Evolutionary conservation across 2,329 filamentous ascomycete species (phyloP), one percentile per base, ranked within the genome.

Genomic region (Beauveria brongniartii): DNA sequence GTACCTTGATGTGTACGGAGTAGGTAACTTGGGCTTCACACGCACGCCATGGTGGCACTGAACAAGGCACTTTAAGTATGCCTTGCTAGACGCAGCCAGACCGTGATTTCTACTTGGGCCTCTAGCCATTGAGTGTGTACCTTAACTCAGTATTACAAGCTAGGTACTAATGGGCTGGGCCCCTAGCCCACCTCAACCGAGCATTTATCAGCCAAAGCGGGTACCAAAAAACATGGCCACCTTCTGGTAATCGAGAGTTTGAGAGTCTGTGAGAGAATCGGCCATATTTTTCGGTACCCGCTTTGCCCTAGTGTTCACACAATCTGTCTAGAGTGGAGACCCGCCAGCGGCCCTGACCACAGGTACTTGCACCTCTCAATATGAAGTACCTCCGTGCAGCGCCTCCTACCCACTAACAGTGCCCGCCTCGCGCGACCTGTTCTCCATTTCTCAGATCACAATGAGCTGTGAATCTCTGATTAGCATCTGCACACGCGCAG

Each of bases 391-490:
- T 18, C 8, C 1, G 40, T 18, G n/a, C 4, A 52, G 37, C 6
- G 8, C 46, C 30, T n/a, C 34, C 44, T 7, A 37, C 20, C 47
- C 57, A 34, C 57, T 52, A 59, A 60, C 50, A 47, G 2, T 18
- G 30, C 50, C 30, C 26, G 51, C 41, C 12, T 47, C 30, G 10
- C 30, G 10, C 14, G n/a, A 28, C 50, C 30, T 24, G 10, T 24
- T 22, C 8, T 22, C 22, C 2, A 14, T 8, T 9, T 28, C n/a
- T 59, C 20, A 63, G 24, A 63, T 63, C 37, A 63, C 61, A 40
- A 63, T 63, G 26, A 63, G 57, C 61, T 63, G 30, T 4, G 46
- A 10, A 18, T 6, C 22, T n/a, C 20, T 41, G 7, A 44, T 59
- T 43, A 59, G 51, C 46, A 44, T 20, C 22, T 24, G 18, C 34